These are phyloP conservation scores for Cyclocybe aegerita DNA, from an alignment of 768 basidiomycete genomes.

Conservation along the genomic window DNA sequence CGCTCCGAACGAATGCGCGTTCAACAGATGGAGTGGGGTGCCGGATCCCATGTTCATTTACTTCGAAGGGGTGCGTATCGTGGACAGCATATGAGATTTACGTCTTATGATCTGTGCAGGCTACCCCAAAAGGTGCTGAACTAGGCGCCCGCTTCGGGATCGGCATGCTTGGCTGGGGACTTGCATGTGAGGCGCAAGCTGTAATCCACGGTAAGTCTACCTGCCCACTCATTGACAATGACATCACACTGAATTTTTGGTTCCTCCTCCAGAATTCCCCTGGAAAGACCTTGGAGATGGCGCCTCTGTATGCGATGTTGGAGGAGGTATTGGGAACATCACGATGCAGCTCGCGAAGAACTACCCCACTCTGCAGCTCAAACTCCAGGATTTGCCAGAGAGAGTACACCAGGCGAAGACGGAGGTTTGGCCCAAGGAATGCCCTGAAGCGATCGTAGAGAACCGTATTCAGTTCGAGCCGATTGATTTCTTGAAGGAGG, in stretches of 20 bases:
- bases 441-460: slow-evolving; percentile 33
- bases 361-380: slow-evolving; percentile 31
- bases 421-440: slow-evolving; percentile 34
- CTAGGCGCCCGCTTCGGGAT: slow-evolving; percentile 26
- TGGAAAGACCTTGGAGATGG: slow-evolving; percentile 27
- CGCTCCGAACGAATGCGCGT: slow-evolving; percentile 20
- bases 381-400: slow-evolving; percentile 35
- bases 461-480: slow-evolving; percentile 34
- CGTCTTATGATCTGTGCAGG: background rate
- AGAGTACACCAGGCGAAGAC: slow-evolving; percentile 28
- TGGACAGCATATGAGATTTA: too few relatives aligned
- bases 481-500: slow-evolving; percentile 39
- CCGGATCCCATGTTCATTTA: too few relatives aligned
- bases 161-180: slow-evolving; percentile 30
- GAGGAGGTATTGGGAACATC: slow-evolving; percentile 36
- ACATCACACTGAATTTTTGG: too few relatives aligned
- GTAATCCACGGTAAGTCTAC: slow-evolving; percentile 24
- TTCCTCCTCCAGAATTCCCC: slow-evolving; percentile 26
- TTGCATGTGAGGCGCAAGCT: slow-evolving; percentile 15
- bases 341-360: slow-evolving; percentile 32
- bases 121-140: slow-evolving; percentile 14
- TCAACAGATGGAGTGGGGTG: slow-evolving; percentile 21
- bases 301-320: slow-evolving; percentile 35
- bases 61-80: too few relatives aligned
- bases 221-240: background rate